Conservation (phyloP, 164 flowering plant species). For the Umbellularia californica region DNA sequence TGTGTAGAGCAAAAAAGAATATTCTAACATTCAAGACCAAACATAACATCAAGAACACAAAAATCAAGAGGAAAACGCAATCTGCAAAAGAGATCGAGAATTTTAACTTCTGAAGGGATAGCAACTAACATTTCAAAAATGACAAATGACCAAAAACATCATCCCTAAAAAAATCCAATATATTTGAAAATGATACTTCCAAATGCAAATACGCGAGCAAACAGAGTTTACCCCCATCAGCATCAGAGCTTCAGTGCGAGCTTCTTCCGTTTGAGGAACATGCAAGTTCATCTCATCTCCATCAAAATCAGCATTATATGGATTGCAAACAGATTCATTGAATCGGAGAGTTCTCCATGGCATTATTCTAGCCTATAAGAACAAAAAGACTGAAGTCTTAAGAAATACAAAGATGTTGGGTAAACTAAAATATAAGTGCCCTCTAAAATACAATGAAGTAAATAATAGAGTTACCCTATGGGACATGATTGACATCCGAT, state of each 20-base stretch:
- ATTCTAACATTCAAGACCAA: neutral
- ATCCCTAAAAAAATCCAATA: neutral
- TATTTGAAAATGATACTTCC: neutral
- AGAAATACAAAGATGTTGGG: neutral
- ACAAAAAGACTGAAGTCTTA: neutral
- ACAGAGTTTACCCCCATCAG: slow-evolving; percentile 72
- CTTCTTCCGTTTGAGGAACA: slow-evolving; percentile 98
- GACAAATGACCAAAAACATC: neutral
- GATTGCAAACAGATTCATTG: slow-evolving; percentile 97
- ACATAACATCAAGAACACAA: neutral
- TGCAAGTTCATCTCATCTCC: slow-evolving; percentile 99
- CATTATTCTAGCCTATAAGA: slow-evolving; percentile 81
- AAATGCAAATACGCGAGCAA: neutral
- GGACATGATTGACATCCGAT: slow-evolving; percentile 98
- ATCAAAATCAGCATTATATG: slow-evolving; percentile 99
- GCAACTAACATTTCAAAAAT: neutral
- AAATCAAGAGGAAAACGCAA: neutral
- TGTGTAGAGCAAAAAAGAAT: no score
- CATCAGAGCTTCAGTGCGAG: slow-evolving; percentile 94
- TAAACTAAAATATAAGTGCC: neutral
- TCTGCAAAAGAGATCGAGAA: neutral
- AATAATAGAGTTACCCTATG: slow-evolving; percentile 57
- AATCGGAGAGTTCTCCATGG: slow-evolving; percentile 97
- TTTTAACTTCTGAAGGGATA: neutral
- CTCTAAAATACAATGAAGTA: neutral